Percentiles rank a stretch among this genome's conserved stretches.
These are phyloP conservation scores for Talaromyces liani DNA, from an alignment of 495 filamentous ascomycete genomes.

Conservation along the genomic window DNA sequence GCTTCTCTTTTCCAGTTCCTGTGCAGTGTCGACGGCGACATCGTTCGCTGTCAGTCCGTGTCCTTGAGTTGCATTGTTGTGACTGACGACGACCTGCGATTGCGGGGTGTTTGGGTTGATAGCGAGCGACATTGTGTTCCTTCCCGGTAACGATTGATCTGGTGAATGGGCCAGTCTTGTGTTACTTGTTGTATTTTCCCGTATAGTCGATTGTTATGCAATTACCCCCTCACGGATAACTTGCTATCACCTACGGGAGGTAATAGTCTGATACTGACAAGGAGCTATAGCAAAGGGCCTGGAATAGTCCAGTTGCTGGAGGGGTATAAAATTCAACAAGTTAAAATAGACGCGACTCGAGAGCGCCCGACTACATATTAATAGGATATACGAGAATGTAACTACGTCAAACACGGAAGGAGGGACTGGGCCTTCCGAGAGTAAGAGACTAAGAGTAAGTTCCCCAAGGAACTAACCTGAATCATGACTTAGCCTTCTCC, in stretches of 20 bases:
- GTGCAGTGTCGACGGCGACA: neutral
- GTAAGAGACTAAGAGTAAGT: neutral
- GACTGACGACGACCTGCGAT: neutral
- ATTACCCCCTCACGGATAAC: neutral
- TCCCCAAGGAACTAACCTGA: neutral
- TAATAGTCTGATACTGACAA: neutral
- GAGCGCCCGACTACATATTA: neutral
- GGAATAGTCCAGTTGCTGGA: neutral
- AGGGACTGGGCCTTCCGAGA: neutral
- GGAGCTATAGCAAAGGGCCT: neutral
- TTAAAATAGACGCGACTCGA: neutral
- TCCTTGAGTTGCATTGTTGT: neutral
- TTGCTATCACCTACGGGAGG: neutral
- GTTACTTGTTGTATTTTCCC: neutral
- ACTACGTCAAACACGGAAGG: neutral
- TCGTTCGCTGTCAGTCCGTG: neutral
- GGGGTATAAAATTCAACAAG: neutral
- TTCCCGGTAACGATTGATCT: neutral
- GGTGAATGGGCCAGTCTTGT: neutral
- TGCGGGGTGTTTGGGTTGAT: conserved; percentile 1
- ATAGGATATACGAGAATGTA: neutral
- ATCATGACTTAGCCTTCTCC: neutral
- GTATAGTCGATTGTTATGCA: neutral
- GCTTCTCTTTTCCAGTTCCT: conserved; percentile 10
- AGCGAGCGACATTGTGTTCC: neutral